A percentile compares a stretch with the other conserved stretches of the same genome.
Conservation (phyloP, 2,329 filamentous ascomycete genomes). For the Colletotrichum somersetense region DNA sequence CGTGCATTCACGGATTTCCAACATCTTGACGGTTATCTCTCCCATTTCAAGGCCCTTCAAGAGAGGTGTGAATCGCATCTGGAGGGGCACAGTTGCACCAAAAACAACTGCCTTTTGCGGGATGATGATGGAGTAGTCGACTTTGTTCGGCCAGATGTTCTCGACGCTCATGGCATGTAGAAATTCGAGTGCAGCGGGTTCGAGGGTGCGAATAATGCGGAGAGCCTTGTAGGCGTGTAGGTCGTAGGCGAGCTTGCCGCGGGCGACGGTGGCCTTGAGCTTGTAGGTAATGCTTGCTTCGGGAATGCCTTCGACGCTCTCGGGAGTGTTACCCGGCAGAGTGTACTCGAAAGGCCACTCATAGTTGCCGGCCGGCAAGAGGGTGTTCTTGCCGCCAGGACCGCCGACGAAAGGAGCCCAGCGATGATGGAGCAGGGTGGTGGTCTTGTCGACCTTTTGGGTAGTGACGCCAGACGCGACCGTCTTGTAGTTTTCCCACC, state of each 20-base stretch:
- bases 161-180: conserved; percentile 94
- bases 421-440: conserved; percentile 74
- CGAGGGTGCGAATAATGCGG: conserved; percentile 82
- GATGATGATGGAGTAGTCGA: conserved; percentile 94
- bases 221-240: conserved; percentile 83
- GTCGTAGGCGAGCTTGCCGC: conserved; percentile 91
- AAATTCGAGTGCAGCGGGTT: conserved; percentile 81
- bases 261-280: conserved; percentile 88
- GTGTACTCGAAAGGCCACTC: conserved; percentile 85
- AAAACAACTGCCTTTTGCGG: conserved; percentile 96
- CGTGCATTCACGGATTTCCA: conserved; percentile 81
- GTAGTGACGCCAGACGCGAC: conserved; percentile 71
- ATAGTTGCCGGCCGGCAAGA: conserved; percentile 80
- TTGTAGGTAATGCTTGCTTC: conserved; percentile 92
- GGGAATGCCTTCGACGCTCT: conserved; percentile 90
- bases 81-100: conserved; percentile 85
- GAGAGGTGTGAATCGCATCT: conserved; percentile 89
- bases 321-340: conserved; percentile 78
- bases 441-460: conserved; percentile 70
- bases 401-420: conserved; percentile 76
- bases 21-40: conserved; percentile 82
- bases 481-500: conserved; percentile 65
- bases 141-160: conserved; percentile 97
- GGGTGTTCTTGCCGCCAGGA: conserved; percentile 66
- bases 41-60: conserved; percentile 90